These are phyloP conservation scores for Pichia occidentalis DNA, from an alignment of 805 yeast genomes.

Conservation along the genomic window DNA sequence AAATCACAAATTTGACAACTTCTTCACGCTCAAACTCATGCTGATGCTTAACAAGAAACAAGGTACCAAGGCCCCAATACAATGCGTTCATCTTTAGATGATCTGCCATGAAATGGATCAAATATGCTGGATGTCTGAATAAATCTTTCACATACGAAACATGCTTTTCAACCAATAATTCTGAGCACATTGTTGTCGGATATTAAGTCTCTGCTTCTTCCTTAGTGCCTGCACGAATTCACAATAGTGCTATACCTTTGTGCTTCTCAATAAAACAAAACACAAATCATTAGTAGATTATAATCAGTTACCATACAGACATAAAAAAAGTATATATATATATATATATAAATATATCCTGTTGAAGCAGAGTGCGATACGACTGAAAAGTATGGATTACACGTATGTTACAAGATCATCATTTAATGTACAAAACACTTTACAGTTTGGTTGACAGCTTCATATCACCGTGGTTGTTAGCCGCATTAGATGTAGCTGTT, in stretches of 20 bases:
- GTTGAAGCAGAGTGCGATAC: too few species aligned
- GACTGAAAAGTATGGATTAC: too few species aligned
- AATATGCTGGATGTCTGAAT: slow-evolving; percentile 48
- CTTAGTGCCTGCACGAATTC: too few species aligned
- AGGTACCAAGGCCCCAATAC: slow-evolving; percentile 89
- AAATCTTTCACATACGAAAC: slow-evolving; percentile 48
- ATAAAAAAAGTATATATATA: too few species aligned
- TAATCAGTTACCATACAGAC: too few species aligned
- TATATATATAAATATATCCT: too few species aligned
- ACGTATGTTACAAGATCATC: too few species aligned
- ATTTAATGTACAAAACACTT: too few species aligned
- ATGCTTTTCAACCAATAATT: slow-evolving; percentile 34
- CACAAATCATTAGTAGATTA: too few species aligned
- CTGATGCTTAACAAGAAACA: slow-evolving; percentile 50
- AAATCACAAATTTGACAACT: slow-evolving; percentile 59
- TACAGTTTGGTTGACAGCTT: slow-evolving; percentile 11
- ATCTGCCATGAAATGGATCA: slow-evolving; percentile 84
- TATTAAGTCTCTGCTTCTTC: too few species aligned
- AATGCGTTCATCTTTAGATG: slow-evolving; percentile 87
- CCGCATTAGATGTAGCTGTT: not conserved
- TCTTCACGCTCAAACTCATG: slow-evolving; percentile 55
- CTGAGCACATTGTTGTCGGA: slow-evolving; percentile 1
- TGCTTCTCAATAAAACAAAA: too few species aligned
- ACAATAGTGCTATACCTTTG: too few species aligned
- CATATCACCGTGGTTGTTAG: not conserved